phyloP scores from a whole-genome alignment of 495 filamentous ascomycete species.

The Hyaloscypha bicolor region DNA sequence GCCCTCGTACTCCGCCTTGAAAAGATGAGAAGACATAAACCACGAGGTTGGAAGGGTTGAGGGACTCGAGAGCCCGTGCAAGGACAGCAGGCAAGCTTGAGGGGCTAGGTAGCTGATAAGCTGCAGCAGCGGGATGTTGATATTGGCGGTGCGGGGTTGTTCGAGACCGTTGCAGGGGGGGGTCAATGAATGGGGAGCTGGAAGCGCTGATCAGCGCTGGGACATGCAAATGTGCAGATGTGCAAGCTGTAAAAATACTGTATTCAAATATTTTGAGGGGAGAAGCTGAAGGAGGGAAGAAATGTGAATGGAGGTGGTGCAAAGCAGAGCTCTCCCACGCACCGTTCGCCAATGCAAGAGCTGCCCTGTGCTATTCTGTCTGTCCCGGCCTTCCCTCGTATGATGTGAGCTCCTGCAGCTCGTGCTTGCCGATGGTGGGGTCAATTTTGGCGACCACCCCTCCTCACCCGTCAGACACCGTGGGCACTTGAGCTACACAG shows the following conservation, averaged over 20 bases:
- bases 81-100: not conserved
- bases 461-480: constrained; percentile 2
- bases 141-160: constrained; percentile 12
- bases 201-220: not conserved
- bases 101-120: constrained; percentile 6
- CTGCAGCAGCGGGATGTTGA: constrained; percentile 8
- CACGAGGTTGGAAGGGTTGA: constrained; percentile 5
- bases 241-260: not conserved
- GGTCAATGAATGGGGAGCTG: not conserved
- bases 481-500: not conserved
- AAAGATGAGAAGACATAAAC: not conserved
- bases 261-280: too few relatives aligned
- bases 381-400: constrained; percentile 4
- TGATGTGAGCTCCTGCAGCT: constrained; percentile 11
- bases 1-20: not conserved
- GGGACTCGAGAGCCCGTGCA: constrained; percentile 2
- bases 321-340: not conserved
- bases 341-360: not conserved
- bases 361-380: not conserved
- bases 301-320: not conserved
- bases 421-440: constrained; percentile 3
- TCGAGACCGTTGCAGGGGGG: not conserved
- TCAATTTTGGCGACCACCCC: not conserved
- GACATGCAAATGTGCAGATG: not conserved
- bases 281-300: not conserved